These are phyloP conservation scores for Flaveria ramosissima DNA, from an alignment of 129 eudicot species.

Conservation along the genomic window DNA sequence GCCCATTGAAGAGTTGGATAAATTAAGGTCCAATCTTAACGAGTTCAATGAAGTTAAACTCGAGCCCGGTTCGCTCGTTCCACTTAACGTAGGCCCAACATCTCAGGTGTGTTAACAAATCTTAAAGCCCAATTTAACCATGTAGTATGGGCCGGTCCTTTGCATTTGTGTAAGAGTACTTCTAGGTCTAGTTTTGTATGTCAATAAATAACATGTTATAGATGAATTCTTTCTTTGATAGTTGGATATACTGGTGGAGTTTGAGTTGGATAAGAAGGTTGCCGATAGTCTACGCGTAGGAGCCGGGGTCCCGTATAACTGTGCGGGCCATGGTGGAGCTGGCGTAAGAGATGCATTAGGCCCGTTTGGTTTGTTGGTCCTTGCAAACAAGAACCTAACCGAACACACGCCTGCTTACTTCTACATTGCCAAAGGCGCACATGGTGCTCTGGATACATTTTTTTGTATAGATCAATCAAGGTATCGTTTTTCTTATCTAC, in stretches of 20 bases:
- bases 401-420: constrained; percentile 64
- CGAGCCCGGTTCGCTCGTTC: constrained; percentile 58
- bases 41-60: constrained; percentile 49
- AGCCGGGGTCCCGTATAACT: constrained; percentile 45
- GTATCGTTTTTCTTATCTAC: constrained; percentile 22
- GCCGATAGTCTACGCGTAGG: constrained; percentile 39
- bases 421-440: constrained; percentile 43
- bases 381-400: constrained; percentile 50
- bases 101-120: constrained; percentile 50
- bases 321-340: constrained; percentile 62
- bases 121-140: background rate
- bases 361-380: constrained; percentile 57
- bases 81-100: constrained; percentile 55
- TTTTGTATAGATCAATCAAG: constrained; percentile 62
- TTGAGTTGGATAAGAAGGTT: constrained; percentile 54
- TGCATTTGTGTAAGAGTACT: background rate
- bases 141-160: background rate
- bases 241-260: constrained; percentile 80
- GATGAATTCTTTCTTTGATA: constrained; percentile 28
- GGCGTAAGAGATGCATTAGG: constrained; percentile 54
- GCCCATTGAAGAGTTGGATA: constrained; percentile 90
- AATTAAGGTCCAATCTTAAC: constrained; percentile 45
- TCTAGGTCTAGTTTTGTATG: background rate
- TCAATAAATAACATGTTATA: background rate
- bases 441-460: constrained; percentile 39